Evolutionary conservation across 306 rosid species (phyloP).

Genomic region (Morella rubra): DNA sequence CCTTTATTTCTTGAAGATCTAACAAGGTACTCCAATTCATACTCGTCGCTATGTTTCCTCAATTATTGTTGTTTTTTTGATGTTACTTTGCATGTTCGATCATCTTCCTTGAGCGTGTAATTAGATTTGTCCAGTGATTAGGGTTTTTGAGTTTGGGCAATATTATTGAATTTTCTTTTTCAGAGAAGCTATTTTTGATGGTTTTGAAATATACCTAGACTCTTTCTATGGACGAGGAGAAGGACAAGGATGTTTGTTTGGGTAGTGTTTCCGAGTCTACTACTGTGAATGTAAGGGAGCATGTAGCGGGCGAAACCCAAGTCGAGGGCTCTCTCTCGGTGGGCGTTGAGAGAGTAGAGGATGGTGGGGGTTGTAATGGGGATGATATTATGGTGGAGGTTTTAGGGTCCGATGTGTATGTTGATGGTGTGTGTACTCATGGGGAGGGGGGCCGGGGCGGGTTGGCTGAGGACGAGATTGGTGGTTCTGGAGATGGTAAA

Average conservation of each 20-base stretch:
- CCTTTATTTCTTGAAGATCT: constrained; percentile 49
- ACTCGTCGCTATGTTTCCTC: background rate
- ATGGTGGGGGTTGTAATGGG: constrained; percentile 58
- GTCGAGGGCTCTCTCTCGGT: constrained; percentile 40
- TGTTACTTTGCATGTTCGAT: background rate
- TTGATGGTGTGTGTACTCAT: constrained; percentile 78
- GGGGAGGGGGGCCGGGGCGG: constrained; percentile 36
- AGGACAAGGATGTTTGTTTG: constrained; percentile 38
- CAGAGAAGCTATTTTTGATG: constrained; percentile 7
- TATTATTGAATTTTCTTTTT: background rate
- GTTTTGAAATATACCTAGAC: constrained; percentile 41
- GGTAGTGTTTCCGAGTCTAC: constrained; percentile 44
- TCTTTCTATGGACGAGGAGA: constrained; percentile 65
- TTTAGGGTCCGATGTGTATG: constrained; percentile 70
- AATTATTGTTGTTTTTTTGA: constrained; percentile 13
- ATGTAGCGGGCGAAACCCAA: constrained; percentile 39
- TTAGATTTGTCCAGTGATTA: constrained; percentile 30
- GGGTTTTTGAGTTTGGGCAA: constrained; percentile 37
- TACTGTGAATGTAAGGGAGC: constrained; percentile 37
- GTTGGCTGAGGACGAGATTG: constrained; percentile 27
- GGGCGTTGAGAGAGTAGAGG: constrained; percentile 36
- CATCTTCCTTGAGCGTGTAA: constrained; percentile 14
- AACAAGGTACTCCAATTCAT: constrained; percentile 42
- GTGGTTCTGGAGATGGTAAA: constrained; percentile 28
- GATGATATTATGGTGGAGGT: constrained; percentile 78